Base-by-base conservation (phyloP, 2,329 filamentous ascomycete species). In the Talaromyces albobiverticillius region DNA sequence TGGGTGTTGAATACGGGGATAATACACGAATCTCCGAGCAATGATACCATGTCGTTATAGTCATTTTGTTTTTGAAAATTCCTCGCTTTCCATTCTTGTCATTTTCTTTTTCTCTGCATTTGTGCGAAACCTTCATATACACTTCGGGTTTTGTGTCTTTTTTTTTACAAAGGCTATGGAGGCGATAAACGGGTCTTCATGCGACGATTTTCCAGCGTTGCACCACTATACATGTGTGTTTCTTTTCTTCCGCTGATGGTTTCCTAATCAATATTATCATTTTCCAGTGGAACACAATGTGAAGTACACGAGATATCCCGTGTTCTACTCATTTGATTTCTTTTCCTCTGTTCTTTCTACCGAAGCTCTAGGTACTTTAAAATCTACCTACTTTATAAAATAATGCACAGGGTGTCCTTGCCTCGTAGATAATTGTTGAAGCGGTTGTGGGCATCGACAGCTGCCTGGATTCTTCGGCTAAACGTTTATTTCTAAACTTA, bases 11-110 rank as follows among this genome's bases (percentile, higher is more conserved):
- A 59, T 64, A 61, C 61, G 69, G 69, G 56, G 69, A 71, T 65
- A 64, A 72, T 71, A 73, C 56, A 73, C 69, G 70, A 69, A 62
- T 72, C 65, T 64, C 66, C 67, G 67, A 60, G 62, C 68, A 71
- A 71, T 69, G 67, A 72, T 71, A 71, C 67, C 65, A 51, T 68
- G 63, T 67, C 48, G 56, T 51, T 61, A 55, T 68, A 66, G 26
- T 43, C n/a, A 43, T 8, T 26, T 11, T 29, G 49, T 51, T 45
- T 29, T 42, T 46, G 4, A 25, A 47, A 54, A 55, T 55, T 43
- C 47, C 51, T 48, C 48, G 32, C 42, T 25, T 56, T 38, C n/a
- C 10, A 18, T 40, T 40, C 36, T 40, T 40, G 36, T 40, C n/a
- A 34, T 56, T 59, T 60, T 54, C 56, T 54, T 56, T 54, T 34